A percentile compares a stretch with the other conserved stretches of the same genome.
Evolutionary conservation across 768 basidiomycete genomes (phyloP).

Genomic region (Glaciozyma martinii): DNA sequence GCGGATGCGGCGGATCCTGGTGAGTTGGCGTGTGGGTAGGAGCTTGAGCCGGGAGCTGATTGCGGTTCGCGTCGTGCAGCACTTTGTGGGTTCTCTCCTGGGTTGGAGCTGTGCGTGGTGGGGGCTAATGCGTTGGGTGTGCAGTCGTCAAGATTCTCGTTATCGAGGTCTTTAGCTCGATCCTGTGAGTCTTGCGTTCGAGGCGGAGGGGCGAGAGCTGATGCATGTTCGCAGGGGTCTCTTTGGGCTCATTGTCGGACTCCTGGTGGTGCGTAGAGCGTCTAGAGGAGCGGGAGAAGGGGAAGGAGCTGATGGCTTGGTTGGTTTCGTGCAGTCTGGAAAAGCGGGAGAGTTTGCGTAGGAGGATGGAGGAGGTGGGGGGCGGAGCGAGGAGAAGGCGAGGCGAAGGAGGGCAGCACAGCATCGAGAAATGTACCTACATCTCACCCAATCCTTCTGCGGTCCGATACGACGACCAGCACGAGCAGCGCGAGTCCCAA

Average conservation of each 20-base stretch:
- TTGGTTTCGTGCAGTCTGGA: too few relatives aligned
- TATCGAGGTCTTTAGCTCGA: conserved; percentile 51
- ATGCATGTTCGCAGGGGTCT: background rate
- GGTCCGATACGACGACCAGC: too few relatives aligned
- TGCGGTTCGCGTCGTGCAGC: background rate
- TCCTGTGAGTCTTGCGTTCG: conserved; percentile 2
- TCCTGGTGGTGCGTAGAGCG: background rate
- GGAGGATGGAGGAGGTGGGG: too few relatives aligned
- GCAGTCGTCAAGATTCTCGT: conserved; percentile 87
- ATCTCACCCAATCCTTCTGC: too few relatives aligned
- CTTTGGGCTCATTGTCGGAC: conserved; percentile 4
- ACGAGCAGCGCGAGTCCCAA: too few relatives aligned
- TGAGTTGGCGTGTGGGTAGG: background rate
- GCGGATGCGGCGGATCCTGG: conserved; percentile 88
- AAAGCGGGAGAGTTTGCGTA: too few relatives aligned
- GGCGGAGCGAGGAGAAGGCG: too few relatives aligned
- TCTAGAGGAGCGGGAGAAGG: background rate
- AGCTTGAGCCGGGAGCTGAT: background rate
- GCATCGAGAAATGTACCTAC: too few relatives aligned
- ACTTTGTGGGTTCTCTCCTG: background rate
- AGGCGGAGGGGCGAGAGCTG: background rate
- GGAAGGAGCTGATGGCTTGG: too few relatives aligned
- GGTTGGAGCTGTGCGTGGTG: background rate
- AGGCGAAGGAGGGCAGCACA: too few relatives aligned
- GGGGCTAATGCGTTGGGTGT: background rate